Percentiles rank a stretch among this genome's conserved stretches.
Conservation (phyloP, 2,329 filamentous ascomycete species). For the Talaromyces islandicus region DNA sequence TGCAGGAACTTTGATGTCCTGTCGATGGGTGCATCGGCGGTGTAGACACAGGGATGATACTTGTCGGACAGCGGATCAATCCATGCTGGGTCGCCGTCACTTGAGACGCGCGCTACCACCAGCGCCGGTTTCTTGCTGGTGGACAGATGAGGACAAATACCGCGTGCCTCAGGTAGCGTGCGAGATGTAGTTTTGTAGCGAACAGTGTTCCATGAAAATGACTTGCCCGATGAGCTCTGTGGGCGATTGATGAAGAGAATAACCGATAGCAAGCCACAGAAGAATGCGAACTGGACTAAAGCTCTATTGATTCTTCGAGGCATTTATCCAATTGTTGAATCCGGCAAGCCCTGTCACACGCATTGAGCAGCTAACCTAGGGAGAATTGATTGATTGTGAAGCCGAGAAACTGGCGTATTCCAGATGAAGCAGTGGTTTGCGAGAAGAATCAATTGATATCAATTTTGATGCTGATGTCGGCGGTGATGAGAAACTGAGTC, state of each 20-base stretch:
- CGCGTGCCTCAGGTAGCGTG: slow-evolving; percentile 30
- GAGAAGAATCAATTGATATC: too few species aligned
- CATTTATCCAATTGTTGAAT: slow-evolving; percentile 19
- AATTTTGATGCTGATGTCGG: too few species aligned
- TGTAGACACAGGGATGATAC: slow-evolving; percentile 45
- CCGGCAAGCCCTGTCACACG: neutral
- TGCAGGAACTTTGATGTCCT: slow-evolving; percentile 10
- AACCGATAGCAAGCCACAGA: slow-evolving; percentile 26
- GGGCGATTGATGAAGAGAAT: slow-evolving; percentile 35
- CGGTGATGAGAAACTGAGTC: too few species aligned
- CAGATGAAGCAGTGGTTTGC: too few species aligned
- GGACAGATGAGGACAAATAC: slow-evolving; percentile 38
- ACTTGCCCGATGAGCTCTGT: slow-evolving; percentile 18
- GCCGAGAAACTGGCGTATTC: too few species aligned
- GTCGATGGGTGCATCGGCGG: slow-evolving; percentile 28
- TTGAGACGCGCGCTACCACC: slow-evolving; percentile 37
- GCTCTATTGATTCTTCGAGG: slow-evolving; percentile 31
- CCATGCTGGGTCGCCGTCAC: slow-evolving; percentile 40
- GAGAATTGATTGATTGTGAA: too few species aligned
- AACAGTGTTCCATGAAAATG: slow-evolving; percentile 40
- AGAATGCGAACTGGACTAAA: slow-evolving; percentile 30
- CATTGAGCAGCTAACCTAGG: too few species aligned
- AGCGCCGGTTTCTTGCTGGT: slow-evolving; percentile 38
- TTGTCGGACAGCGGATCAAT: slow-evolving; percentile 29
- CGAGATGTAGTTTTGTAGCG: slow-evolving; percentile 35